Conservation (phyloP, 768 basidiomycete genomes). For the Chiua virens region DNA sequence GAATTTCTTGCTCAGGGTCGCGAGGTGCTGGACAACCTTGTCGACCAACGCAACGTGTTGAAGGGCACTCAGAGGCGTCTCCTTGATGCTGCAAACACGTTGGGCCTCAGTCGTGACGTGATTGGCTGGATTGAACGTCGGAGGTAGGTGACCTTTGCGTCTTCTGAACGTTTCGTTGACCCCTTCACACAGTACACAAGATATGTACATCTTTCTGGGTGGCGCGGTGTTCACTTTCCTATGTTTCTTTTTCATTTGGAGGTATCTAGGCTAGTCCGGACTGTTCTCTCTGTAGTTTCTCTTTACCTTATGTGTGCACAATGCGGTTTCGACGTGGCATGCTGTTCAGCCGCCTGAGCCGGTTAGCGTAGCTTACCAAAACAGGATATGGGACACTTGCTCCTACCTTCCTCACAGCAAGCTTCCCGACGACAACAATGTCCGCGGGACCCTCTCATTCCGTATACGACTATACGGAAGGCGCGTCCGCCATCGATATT, state of each 20-base stretch:
- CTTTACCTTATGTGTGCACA: neutral
- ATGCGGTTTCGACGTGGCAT: neutral
- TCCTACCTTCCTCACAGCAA: no score
- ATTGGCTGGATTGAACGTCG: conserved; percentile 97
- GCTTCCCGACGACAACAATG: conserved; percentile 14
- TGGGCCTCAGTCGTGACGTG: conserved; percentile 90
- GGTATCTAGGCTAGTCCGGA: conserved; percentile 65
- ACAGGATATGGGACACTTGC: neutral
- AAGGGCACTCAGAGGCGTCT: conserved; percentile 92
- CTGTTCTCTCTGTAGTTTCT: neutral
- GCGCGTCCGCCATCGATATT: conserved; percentile 77
- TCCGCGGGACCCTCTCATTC: conserved; percentile 11
- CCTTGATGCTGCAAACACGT: conserved; percentile 88
- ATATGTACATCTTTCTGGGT: conserved; percentile 89
- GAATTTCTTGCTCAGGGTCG: conserved; percentile 91
- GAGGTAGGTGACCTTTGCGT: conserved; percentile 50
- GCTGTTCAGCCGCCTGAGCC: neutral
- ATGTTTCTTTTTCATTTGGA: conserved; percentile 92
- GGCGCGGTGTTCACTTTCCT: conserved; percentile 88
- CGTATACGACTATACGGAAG: conserved; percentile 77
- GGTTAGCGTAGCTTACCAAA: conserved; percentile 13
- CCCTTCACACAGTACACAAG: conserved; percentile 68
- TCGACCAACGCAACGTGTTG: conserved; percentile 89
- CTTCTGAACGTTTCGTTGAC: conserved; percentile 10
- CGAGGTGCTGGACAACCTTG: conserved; percentile 87